phyloP scores from a whole-genome alignment of 1,139 yeast species.

The Yamadazyma friedrichii region DNA sequence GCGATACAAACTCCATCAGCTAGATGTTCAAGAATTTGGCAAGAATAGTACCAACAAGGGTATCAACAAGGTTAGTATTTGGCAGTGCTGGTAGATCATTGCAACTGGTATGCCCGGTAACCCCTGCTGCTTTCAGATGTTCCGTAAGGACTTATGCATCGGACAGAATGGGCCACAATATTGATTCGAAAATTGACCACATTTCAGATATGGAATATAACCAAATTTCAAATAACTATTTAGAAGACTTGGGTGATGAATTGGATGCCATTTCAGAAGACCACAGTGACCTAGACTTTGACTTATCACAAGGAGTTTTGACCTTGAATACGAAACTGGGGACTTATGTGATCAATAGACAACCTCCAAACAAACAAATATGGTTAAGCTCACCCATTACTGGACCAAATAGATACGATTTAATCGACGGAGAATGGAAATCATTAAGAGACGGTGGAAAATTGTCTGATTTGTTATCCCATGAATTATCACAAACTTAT shows the following conservation, averaged over 20 bases:
- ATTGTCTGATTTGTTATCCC: slow-evolving; percentile 45
- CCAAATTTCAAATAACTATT: slow-evolving; percentile 53
- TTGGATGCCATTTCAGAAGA: slow-evolving; percentile 63
- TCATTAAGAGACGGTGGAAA: slow-evolving; percentile 56
- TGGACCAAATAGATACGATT: slow-evolving; percentile 80
- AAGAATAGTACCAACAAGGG: no score
- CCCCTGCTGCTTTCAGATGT: no score
- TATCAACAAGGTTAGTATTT: no score
- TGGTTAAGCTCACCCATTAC: slow-evolving; percentile 91
- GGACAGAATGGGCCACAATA: slow-evolving; percentile 38
- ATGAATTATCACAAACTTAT: slow-evolving; percentile 46
- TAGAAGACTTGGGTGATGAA: slow-evolving; percentile 62
- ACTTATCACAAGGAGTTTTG: slow-evolving; percentile 79
- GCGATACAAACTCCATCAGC: no score
- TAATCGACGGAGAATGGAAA: slow-evolving; percentile 57
- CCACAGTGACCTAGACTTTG: slow-evolving; percentile 68
- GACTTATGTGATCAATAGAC: slow-evolving; percentile 85
- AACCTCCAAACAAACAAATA: slow-evolving; percentile 90
- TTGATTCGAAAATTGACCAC: slow-evolving; percentile 50
- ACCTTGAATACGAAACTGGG: slow-evolving; percentile 66
- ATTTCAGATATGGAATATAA: slow-evolving; percentile 55
- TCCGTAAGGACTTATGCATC: slow-evolving; percentile 17
- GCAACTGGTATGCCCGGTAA: no score
- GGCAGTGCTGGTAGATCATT: no score
- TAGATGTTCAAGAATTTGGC: no score